These are phyloP conservation scores for Forsythia viridissima DNA, from an alignment of 257 asterid species.

Conservation along the genomic window DNA sequence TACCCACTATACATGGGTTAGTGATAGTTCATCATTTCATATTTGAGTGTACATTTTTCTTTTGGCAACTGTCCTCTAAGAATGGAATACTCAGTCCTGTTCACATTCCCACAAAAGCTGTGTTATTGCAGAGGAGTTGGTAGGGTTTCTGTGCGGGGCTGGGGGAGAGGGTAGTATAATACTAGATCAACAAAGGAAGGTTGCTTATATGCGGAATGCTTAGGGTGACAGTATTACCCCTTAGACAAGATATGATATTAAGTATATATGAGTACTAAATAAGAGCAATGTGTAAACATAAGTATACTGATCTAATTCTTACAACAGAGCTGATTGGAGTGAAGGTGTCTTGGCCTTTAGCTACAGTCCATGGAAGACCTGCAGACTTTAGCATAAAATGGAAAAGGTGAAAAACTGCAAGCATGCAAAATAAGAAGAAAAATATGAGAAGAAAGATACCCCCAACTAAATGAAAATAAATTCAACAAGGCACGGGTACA, in stretches of 20 bases:
- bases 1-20: background rate
- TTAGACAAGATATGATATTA: background rate
- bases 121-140: background rate
- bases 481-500: background rate
- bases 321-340: slow-evolving; percentile 94
- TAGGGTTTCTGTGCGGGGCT: background rate
- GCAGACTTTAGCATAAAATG: slow-evolving; percentile 67
- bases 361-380: slow-evolving; percentile 98
- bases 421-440: background rate
- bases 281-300: slow-evolving; percentile 8
- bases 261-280: slow-evolving; percentile 6
- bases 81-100: slow-evolving; percentile 1
- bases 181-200: background rate
- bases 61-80: background rate
- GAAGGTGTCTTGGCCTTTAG: slow-evolving; percentile 98
- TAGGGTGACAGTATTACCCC: background rate
- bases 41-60: background rate
- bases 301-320: slow-evolving; percentile 37
- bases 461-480: slow-evolving; percentile 1
- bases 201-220: background rate
- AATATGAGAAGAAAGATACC: background rate
- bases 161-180: background rate
- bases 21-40: background rate
- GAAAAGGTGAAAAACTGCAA: slow-evolving; percentile 13
- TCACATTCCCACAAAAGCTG: background rate